These are phyloP conservation scores for Venustampulla echinocandica DNA, from an alignment of 495 filamentous ascomycete genomes.

Conservation along the genomic window DNA sequence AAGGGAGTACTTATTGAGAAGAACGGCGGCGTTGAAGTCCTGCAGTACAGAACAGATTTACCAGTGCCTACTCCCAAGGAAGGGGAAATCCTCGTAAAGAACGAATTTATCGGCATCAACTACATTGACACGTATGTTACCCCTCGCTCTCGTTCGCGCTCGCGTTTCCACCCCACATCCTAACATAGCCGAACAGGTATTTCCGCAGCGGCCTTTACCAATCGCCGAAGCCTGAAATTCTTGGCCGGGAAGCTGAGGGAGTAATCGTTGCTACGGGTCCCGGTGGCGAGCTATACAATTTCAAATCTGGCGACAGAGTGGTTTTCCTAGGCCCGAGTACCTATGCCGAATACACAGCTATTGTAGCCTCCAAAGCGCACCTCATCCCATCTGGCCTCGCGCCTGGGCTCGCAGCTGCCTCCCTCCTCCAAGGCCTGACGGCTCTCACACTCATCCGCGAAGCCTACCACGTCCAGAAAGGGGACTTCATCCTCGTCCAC, in stretches of 20 bases:
- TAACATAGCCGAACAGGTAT: slow-evolving; percentile 44
- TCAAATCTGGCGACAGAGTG: slow-evolving; percentile 59
- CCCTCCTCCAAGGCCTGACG: slow-evolving; percentile 76
- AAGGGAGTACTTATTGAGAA: slow-evolving; percentile 66
- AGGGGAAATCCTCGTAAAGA: slow-evolving; percentile 74
- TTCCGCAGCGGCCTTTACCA: slow-evolving; percentile 86
- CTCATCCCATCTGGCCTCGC: slow-evolving; percentile 56
- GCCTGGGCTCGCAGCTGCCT: slow-evolving; percentile 56
- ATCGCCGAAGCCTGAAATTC: slow-evolving; percentile 64
- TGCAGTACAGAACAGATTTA: slow-evolving; percentile 64
- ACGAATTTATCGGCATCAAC: slow-evolving; percentile 79
- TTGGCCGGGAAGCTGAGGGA: slow-evolving; percentile 77
- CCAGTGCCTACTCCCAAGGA: slow-evolving; percentile 65
- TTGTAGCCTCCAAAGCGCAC: slow-evolving; percentile 44
- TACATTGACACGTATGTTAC: slow-evolving; percentile 66
- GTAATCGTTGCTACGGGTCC: slow-evolving; percentile 31
- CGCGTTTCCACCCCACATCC: slow-evolving; percentile 1
- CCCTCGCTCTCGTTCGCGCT: background rate
- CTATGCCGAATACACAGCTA: slow-evolving; percentile 75
- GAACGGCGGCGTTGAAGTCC: slow-evolving; percentile 69
- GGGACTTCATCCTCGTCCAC: slow-evolving; percentile 81
- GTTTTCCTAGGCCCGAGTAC: slow-evolving; percentile 51
- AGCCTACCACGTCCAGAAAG: slow-evolving; percentile 58
- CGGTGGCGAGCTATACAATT: slow-evolving; percentile 34
- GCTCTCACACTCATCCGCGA: slow-evolving; percentile 77